Evolutionary conservation across 306 rosid genomes (phyloP), one percentile per base, ranked within the genome.

Genomic region (Neltuma alba): DNA sequence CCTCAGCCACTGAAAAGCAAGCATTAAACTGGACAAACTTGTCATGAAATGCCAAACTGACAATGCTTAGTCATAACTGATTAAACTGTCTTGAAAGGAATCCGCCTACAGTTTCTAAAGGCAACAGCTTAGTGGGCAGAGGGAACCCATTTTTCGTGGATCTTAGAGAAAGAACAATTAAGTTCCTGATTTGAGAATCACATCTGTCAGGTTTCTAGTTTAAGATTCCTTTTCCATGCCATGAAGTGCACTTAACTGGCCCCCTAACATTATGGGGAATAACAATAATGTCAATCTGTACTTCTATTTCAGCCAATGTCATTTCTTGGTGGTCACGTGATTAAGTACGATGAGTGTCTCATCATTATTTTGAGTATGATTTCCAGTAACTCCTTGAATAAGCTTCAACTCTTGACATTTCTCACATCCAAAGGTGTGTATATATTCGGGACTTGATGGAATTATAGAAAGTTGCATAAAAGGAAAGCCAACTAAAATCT

Each of bases 81-180:
- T 58, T 41, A 23, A 50, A 52, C 54, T 52, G 60, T 65, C 48
- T 68, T 55, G 48, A 75, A 58, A 57, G 34, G 72, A 61, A 81
- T 58, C 72, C 57, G 47, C 48, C 45, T 68, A 75, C 61, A 67
- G 61, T 74, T 55, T 18, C 63, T 31, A 55, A 81, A 75, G 65
- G 38, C 61, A 81, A 50, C 50, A 81, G 18, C 14, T 75, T 63
- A 31, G 80, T 81, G 72, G 84, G 80, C 70, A 76, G 15, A 45
- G 20, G 50, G 84, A 58, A 76, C 69, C 81, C 84, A 81, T 75
- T 81, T 41, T 75, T 75, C 34, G 76, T 76, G 80, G 80, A 70
- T 69, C 38, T 16, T 69, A 75, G 27, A 20, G 31, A 50, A n/a
- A 81, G 80, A 75, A 81, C 70, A 76, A 68, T 45, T 20, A n/a